phyloP scores from a whole-genome alignment of 352 stramenopile species.

The Phytophthora kernoviae region DNA sequence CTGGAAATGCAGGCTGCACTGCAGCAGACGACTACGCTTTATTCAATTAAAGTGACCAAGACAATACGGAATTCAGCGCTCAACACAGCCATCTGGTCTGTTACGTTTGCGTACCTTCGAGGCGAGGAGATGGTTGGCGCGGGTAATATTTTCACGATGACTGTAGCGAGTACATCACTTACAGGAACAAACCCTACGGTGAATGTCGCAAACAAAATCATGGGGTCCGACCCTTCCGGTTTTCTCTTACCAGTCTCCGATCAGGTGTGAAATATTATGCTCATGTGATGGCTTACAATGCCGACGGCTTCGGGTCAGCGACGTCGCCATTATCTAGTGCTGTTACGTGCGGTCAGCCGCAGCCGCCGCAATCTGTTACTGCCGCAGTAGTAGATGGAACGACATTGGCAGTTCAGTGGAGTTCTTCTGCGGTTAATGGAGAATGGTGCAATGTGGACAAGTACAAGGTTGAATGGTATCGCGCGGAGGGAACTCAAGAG shows the following conservation, averaged over 20 bases:
- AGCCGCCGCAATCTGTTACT: slow-evolving; percentile 45
- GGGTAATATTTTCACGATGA: slow-evolving; percentile 88
- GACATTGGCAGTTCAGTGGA: slow-evolving; percentile 59
- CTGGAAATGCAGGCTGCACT: slow-evolving; percentile 87
- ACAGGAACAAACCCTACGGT: slow-evolving; percentile 69
- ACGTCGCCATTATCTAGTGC: slow-evolving; percentile 67
- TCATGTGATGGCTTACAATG: slow-evolving; percentile 86
- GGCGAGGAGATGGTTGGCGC: slow-evolving; percentile 93
- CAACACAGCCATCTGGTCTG: slow-evolving; percentile 88
- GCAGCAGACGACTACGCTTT: slow-evolving; percentile 79
- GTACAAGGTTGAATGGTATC: slow-evolving; percentile 85
- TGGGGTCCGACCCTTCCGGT: slow-evolving; percentile 92
- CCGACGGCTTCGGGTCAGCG: slow-evolving; percentile 30
- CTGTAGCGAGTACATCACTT: slow-evolving; percentile 57
- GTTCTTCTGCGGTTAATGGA: slow-evolving; percentile 27
- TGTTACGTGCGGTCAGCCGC: slow-evolving; percentile 58
- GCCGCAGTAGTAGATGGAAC: slow-evolving; percentile 63
- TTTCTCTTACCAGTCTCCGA: slow-evolving; percentile 59
- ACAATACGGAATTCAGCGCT: slow-evolving; percentile 36
- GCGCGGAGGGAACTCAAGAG: slow-evolving; percentile 51
- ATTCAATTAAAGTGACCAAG: slow-evolving; percentile 83
- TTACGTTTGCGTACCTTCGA: slow-evolving; percentile 94
- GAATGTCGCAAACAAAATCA: slow-evolving; percentile 79
- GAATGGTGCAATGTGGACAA: slow-evolving; percentile 54
- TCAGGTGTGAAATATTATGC: slow-evolving; percentile 71